A percentile compares a stretch with the other conserved stretches of the same genome.
These are phyloP conservation scores for Daldinia concentrica DNA, from an alignment of 495 filamentous ascomycete genomes.

Conservation along the genomic window DNA sequence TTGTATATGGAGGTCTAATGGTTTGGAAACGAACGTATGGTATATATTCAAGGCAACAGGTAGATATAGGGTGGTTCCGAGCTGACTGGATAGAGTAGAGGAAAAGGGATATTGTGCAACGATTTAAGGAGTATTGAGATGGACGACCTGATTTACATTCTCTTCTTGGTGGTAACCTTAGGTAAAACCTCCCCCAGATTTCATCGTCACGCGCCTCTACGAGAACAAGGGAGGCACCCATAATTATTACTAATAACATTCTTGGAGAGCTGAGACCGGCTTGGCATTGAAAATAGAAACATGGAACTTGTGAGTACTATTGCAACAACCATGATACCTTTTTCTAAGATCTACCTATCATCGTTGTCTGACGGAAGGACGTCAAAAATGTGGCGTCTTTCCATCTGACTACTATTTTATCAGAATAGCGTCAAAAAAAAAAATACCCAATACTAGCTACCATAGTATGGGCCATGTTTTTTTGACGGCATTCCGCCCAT, in stretches of 20 bases:
- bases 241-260: not conserved
- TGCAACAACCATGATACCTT: not conserved
- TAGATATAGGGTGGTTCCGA: not conserved
- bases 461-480: too few relatives aligned
- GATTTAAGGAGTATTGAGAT: not conserved
- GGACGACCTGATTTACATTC: not conserved
- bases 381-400: too few relatives aligned
- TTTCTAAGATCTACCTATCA: not conserved
- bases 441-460: too few relatives aligned
- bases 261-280: not conserved
- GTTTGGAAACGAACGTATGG: not conserved
- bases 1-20: not conserved
- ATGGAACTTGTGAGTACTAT: not conserved
- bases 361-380: not conserved
- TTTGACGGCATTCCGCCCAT: too few relatives aligned
- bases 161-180: not conserved
- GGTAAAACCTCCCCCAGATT: not conserved
- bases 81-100: not conserved
- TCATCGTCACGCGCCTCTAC: not conserved
- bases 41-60: not conserved
- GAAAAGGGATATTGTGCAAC: not conserved
- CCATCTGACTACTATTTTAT: too few relatives aligned
- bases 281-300: not conserved
- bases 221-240: not conserved
- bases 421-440: too few relatives aligned